Percentiles rank a stretch among this genome's conserved stretches.
Conservation (phyloP, 495 filamentous ascomycete genomes). For the Penicillium samsonianum region DNA sequence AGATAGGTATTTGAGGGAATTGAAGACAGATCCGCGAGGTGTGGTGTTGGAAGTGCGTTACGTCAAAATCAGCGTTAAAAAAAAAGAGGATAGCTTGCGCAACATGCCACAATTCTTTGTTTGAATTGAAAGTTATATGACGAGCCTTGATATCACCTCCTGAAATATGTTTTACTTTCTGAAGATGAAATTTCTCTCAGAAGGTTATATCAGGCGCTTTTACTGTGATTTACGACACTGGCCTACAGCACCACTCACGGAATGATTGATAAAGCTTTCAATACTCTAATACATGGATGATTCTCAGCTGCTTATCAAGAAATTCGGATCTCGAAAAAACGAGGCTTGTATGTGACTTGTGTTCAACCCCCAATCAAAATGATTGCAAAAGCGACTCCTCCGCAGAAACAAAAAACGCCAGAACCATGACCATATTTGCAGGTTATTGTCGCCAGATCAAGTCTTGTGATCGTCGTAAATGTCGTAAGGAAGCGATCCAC, state of each 20-base stretch:
- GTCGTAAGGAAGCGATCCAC: constrained; percentile 18
- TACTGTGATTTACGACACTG: background rate
- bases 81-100: background rate
- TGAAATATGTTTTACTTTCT: background rate
- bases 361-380: background rate
- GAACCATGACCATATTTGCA: constrained; percentile 9
- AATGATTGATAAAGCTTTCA: background rate
- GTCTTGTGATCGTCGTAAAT: constrained; percentile 20
- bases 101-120: background rate
- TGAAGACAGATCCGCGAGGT: constrained; percentile 15
- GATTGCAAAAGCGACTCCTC: constrained; percentile 3
- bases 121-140: background rate
- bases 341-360: background rate
- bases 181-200: background rate
- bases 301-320: background rate
- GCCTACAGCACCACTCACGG: background rate
- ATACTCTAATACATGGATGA: no score
- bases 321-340: background rate
- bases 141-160: background rate
- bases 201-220: background rate
- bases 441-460: constrained; percentile 6
- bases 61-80: constrained; percentile 23
- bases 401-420: constrained; percentile 13
- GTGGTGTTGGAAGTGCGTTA: constrained; percentile 23
- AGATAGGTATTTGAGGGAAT: constrained; percentile 2